These are phyloP conservation scores for Ceratocystis ficicola DNA, from an alignment of 2,329 filamentous ascomycete genomes.

Conservation along the genomic window DNA sequence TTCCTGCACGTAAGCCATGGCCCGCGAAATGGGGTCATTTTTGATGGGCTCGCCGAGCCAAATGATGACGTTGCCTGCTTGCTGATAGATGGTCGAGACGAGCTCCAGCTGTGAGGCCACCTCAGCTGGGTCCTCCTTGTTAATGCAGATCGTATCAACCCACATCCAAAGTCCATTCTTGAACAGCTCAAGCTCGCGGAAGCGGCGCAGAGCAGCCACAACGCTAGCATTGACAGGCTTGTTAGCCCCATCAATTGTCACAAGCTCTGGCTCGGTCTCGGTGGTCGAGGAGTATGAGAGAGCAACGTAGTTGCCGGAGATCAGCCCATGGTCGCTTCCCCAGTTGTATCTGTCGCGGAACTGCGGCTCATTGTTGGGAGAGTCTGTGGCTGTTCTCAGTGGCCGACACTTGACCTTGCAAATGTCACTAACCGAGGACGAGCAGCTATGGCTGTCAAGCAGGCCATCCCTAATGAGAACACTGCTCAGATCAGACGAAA, in stretches of 20 bases:
- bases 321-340: conserved; percentile 18
- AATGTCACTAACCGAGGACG: conserved; percentile 11
- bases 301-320: conserved; percentile 21
- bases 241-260: conserved; percentile 13
- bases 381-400: conserved; percentile 8
- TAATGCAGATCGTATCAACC: conserved; percentile 25
- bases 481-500: conserved; percentile 17
- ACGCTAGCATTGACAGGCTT: conserved; percentile 14
- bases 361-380: conserved; percentile 9
- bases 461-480: conserved; percentile 17
- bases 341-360: conserved; percentile 19
- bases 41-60: conserved; percentile 24
- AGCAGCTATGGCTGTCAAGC: conserved; percentile 11
- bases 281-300: conserved; percentile 13
- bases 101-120: conserved; percentile 19
- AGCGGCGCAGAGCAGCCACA: conserved; percentile 16
- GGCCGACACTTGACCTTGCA: conserved; percentile 15
- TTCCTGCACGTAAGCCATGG: conserved; percentile 19
- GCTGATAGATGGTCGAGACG: conserved; percentile 22
- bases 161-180: conserved; percentile 24
- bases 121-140: conserved; percentile 22
- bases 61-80: conserved; percentile 21
- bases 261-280: conserved; percentile 6
- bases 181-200: conserved; percentile 20
- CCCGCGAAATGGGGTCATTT: conserved; percentile 16